phyloP scores from a whole-genome alignment of 202 grass and related monocot species.

The Setaria viridis region DNA sequence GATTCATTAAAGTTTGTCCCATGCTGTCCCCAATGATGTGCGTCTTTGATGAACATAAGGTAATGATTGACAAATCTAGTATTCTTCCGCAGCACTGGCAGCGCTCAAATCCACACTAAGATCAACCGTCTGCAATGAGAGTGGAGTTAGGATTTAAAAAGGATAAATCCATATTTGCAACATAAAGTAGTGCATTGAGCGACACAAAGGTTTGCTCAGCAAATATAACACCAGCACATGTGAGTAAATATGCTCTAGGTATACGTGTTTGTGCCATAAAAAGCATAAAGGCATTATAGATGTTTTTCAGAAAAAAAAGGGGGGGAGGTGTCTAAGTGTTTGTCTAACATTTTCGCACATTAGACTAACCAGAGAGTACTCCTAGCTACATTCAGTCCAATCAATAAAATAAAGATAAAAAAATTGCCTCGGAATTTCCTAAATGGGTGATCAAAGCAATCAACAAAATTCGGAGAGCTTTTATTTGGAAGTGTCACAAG shows the following conservation, averaged over 20 bases:
- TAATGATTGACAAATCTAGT: conserved; percentile 42
- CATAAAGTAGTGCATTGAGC: neutral
- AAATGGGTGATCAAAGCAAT: no score
- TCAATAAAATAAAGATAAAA: no score
- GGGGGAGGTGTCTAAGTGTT: neutral
- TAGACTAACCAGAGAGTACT: neutral
- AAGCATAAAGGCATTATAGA: conserved; percentile 16
- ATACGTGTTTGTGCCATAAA: neutral
- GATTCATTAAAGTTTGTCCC: conserved; percentile 26
- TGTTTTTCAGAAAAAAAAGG: neutral
- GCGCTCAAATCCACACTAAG: conserved; percentile 86
- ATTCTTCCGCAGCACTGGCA: conserved; percentile 92
- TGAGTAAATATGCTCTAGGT: neutral
- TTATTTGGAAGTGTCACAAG: no score
- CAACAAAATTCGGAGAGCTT: no score
- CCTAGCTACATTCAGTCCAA: neutral
- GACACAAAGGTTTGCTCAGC: neutral
- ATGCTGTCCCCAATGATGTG: neutral
- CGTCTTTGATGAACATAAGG: conserved; percentile 13
- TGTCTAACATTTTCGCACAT: neutral
- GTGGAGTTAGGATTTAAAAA: conserved; percentile 36
- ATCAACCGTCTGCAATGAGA: conserved; percentile 57
- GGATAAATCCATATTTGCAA: neutral
- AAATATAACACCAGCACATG: neutral
- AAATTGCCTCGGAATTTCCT: no score